Conservation (phyloP, 2,329 filamentous ascomycete species). For the Gyromitra esculenta region DNA sequence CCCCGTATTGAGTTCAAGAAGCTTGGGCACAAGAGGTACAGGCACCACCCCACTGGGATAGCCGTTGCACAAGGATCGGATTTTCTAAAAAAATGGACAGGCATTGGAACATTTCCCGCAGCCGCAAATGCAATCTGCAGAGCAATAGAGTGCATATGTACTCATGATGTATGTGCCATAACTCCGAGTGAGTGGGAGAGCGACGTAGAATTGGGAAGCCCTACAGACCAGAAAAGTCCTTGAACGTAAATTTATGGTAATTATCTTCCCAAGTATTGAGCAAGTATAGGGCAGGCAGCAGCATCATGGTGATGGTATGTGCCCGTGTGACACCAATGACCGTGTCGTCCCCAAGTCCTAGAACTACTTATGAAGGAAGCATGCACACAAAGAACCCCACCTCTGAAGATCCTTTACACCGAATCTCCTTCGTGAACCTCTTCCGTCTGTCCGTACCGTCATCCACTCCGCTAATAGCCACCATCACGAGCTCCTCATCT, state of each 20-base stretch:
- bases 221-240: background rate
- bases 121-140: slow-evolving; percentile 5
- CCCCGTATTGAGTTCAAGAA: slow-evolving; percentile 17
- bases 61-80: slow-evolving; percentile 16
- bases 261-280: slow-evolving; percentile 15
- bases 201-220: background rate
- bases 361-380: slow-evolving; percentile 7
- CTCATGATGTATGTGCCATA: slow-evolving; percentile 24
- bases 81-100: background rate
- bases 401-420: slow-evolving; percentile 45
- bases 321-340: slow-evolving; percentile 39
- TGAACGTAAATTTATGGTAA: background rate
- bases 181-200: slow-evolving; percentile 37
- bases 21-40: slow-evolving; percentile 22
- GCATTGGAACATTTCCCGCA: slow-evolving; percentile 21
- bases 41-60: slow-evolving; percentile 16
- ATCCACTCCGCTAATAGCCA: slow-evolving; percentile 16
- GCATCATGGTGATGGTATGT: slow-evolving; percentile 18
- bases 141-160: slow-evolving; percentile 21
- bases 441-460: slow-evolving; percentile 49
- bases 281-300: background rate
- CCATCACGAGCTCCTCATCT: slow-evolving; percentile 12
- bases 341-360: slow-evolving; percentile 13
- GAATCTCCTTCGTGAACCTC: slow-evolving; percentile 33
- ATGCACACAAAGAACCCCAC: slow-evolving; percentile 29